Evolutionary conservation across 768 basidiomycete genomes (phyloP), one percentile per base, ranked within the genome.

Genomic region (Auriculariales sp.): DNA sequence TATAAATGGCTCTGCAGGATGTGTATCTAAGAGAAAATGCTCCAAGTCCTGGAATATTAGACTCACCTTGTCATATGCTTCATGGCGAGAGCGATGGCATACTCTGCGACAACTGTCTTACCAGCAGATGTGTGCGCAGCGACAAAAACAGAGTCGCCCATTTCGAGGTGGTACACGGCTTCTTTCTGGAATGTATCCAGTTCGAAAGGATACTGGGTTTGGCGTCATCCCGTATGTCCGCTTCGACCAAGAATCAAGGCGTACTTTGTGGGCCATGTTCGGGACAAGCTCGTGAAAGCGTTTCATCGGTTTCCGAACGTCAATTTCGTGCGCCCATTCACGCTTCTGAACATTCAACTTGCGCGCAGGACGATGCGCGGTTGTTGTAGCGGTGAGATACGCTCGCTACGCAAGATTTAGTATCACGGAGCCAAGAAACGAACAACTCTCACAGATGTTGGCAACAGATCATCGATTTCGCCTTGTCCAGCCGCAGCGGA

Each of bases 91-190:
- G 93, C 88, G 57, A 99, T 98, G 2, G 95, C 95, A 63, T 98
- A 99, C 61, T 99, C 95, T 0, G 95, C 95, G 6, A 99, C 95
- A 15, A 98, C 95, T 1, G 95, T 99, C 66, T 99, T 99, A 29
- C 95, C 95, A 14, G 95, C 95, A n/a, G 89, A 93, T 3, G 95
- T 99, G 66, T 99, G 95, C 4, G 95, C 95, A 12, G 95, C 95
- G n/a, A 99, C 93, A 62, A 99, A 99, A 15, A 99, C 94, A 11
- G 91, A 94, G 56, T 99, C 89, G 7, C 93, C 95, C 71, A 87
- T 79, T 64, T 99, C 95, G 15, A 99, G 73, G 64, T 95, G 92
- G 64, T 95, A 95, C 5, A 98, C 89, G 1, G 95, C 95, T 62
- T 98, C 91, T 63, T 97, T 98, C 64, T 99, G 95, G 69, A 98